These are phyloP conservation scores for Scutellaria baicalensis DNA, from an alignment of 257 asterid species.

Conservation along the genomic window DNA sequence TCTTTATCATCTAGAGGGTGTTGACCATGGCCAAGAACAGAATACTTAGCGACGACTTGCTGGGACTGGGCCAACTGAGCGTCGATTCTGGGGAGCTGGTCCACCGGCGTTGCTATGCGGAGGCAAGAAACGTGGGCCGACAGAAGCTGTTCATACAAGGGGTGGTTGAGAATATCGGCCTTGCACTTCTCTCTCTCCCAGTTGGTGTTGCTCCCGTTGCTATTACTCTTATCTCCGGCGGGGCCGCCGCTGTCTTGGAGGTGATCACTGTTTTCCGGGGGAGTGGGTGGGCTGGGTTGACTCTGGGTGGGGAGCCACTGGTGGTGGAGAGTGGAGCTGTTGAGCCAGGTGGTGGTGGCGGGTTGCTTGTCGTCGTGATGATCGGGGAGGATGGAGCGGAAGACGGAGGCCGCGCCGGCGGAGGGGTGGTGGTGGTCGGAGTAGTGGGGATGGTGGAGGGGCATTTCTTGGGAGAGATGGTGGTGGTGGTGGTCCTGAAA, in stretches of 20 bases:
- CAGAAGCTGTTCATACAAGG: slow-evolving; percentile 74
- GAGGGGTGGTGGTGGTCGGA: slow-evolving; percentile 30
- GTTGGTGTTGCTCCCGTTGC: slow-evolving; percentile 22
- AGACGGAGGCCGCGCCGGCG: slow-evolving; percentile 22
- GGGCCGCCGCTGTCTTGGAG: slow-evolving; percentile 30
- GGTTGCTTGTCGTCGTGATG: slow-evolving; percentile 30
- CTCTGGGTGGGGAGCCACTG: slow-evolving; percentile 44
- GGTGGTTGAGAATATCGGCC: slow-evolving; percentile 77
- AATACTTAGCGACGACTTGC: slow-evolving; percentile 79
- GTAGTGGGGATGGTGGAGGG: slow-evolving; percentile 45
- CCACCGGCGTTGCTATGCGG: slow-evolving; percentile 95
- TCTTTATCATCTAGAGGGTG: slow-evolving; percentile 66
- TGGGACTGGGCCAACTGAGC: slow-evolving; percentile 94
- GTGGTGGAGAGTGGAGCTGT: slow-evolving; percentile 28
- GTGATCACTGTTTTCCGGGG: slow-evolving; percentile 28
- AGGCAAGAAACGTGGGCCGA: slow-evolving; percentile 92
- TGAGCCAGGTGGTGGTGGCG: slow-evolving; percentile 33
- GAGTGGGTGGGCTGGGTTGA: slow-evolving; percentile 31
- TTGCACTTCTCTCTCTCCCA: slow-evolving; percentile 91
- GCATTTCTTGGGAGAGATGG: slow-evolving; percentile 39
- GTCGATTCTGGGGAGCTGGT: slow-evolving; percentile 94
- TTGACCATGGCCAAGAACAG: slow-evolving; percentile 58
- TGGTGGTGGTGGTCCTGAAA: slow-evolving; percentile 46
- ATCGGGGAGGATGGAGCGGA: slow-evolving; percentile 39
- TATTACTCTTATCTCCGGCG: slow-evolving; percentile 16